Evolutionary conservation across 2,329 filamentous ascomycete species (phyloP).

Genomic region (Diaporthe aspalathi): DNA sequence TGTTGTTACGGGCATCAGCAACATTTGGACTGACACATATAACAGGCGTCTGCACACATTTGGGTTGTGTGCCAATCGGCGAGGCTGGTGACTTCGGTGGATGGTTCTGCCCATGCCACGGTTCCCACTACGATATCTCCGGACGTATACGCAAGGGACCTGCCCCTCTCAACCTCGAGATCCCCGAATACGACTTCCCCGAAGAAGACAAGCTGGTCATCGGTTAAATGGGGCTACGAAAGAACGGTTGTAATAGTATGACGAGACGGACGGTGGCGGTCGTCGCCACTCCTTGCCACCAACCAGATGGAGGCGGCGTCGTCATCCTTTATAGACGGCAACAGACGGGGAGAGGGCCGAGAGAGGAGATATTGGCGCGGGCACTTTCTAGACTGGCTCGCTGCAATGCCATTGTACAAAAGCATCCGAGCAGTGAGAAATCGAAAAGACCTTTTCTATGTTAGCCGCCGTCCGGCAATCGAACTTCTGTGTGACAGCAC

Average conservation of each 20-base stretch:
- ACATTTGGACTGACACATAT: background rate
- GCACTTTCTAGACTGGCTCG: constrained; percentile 41
- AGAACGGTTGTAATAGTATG: constrained; percentile 37
- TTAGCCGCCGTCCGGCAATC: constrained; percentile 33
- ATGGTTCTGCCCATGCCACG: constrained; percentile 99
- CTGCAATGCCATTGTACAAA: constrained; percentile 44
- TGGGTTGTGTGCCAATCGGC: constrained; percentile 98
- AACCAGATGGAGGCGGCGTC: constrained; percentile 8
- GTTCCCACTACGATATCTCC: constrained; percentile 99
- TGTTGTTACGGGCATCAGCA: background rate
- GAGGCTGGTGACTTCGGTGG: constrained; percentile 98
- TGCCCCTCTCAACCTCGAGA: constrained; percentile 96
- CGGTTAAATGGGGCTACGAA: constrained; percentile 73
- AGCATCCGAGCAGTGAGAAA: constrained; percentile 40
- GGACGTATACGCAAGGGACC: constrained; percentile 98
- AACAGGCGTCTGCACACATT: constrained; percentile 95
- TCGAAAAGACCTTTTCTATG: constrained; percentile 36
- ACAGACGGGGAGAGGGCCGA: background rate
- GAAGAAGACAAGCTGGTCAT: constrained; percentile 90
- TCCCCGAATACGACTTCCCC: constrained; percentile 92
- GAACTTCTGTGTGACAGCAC: background rate
- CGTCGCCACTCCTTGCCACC: constrained; percentile 9
- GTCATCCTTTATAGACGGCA: constrained; percentile 37
- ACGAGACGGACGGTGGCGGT: constrained; percentile 6
- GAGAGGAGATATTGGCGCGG: constrained; percentile 28